A percentile compares a stretch with the other conserved stretches of the same genome.
Evolutionary conservation across 768 basidiomycete species (phyloP).

Genomic region (Tylopilus subfusipes): DNA sequence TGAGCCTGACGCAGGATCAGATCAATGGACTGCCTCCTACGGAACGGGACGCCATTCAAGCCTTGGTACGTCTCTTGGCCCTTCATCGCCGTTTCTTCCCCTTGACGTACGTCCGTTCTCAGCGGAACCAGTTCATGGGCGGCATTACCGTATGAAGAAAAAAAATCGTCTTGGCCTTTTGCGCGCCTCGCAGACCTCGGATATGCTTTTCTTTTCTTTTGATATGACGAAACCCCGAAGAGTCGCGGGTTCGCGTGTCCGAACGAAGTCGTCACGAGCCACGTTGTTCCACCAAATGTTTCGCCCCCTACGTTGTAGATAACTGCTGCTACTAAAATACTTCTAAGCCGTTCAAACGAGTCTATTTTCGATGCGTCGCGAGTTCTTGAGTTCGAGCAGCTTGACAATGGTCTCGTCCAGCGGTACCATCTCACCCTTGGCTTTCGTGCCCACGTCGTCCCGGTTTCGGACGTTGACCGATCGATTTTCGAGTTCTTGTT

Average conservation of each 20-base stretch:
- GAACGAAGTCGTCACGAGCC: neutral
- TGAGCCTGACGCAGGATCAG: slow-evolving; percentile 77
- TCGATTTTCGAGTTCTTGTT: slow-evolving; percentile 79
- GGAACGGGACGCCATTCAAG: slow-evolving; percentile 76
- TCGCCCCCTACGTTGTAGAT: neutral
- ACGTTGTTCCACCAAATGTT: neutral
- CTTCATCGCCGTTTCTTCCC: neutral
- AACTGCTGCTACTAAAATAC: neutral
- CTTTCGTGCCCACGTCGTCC: slow-evolving; percentile 86
- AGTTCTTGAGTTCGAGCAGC: slow-evolving; percentile 67
- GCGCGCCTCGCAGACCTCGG: neutral
- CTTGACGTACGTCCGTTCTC: neutral
- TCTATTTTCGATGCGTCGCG: slow-evolving; percentile 50
- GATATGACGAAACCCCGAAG: neutral
- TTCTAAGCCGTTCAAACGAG: slow-evolving; percentile 33
- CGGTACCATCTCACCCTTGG: slow-evolving; percentile 69
- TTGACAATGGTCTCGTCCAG: slow-evolving; percentile 70
- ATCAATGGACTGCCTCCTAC: slow-evolving; percentile 75
- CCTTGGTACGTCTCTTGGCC: slow-evolving; percentile 52
- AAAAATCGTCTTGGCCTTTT: neutral
- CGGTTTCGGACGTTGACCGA: slow-evolving; percentile 97
- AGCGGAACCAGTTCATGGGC: slow-evolving; percentile 37
- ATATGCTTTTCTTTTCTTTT: neutral
- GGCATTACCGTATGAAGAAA: slow-evolving; percentile 24
- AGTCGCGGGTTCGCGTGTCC: too few relatives aligned